phyloP scores from a whole-genome alignment of 2,329 filamentous ascomycete genomes.

The Thelonectria blattea region DNA sequence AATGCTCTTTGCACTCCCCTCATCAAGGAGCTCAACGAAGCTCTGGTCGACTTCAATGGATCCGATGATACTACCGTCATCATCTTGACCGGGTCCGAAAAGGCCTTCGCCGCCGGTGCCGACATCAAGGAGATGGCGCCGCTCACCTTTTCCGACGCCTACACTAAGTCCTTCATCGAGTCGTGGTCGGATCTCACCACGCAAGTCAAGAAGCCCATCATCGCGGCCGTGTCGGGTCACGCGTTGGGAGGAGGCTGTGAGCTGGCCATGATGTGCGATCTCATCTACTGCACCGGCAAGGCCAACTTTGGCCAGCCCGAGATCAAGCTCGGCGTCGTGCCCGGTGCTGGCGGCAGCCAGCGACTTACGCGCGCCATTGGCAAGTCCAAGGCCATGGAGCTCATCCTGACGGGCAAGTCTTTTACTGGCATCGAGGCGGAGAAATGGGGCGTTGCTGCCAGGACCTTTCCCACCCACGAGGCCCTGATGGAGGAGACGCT shows the following conservation, averaged over 20 bases:
- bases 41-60: slow-evolving; percentile 72
- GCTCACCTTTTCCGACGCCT: slow-evolving; percentile 86
- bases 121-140: slow-evolving; percentile 99
- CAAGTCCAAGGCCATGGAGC: slow-evolving; percentile 88
- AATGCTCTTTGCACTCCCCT: slow-evolving; percentile 93
- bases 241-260: slow-evolving; percentile 96
- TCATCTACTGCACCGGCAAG: slow-evolving; percentile 84
- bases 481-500: slow-evolving; percentile 82
- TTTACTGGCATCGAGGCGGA: slow-evolving; percentile 86
- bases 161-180: slow-evolving; percentile 91
- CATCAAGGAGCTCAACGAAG: slow-evolving; percentile 86
- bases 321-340: slow-evolving; percentile 92
- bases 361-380: slow-evolving; percentile 82
- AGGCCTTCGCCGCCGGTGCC: slow-evolving; percentile 92
- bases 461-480: slow-evolving; percentile 79
- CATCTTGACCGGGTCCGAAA: slow-evolving; percentile 85
- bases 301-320: slow-evolving; percentile 97
- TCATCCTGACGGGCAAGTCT: slow-evolving; percentile 84
- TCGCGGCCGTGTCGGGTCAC: slow-evolving; percentile 92
- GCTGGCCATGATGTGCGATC: slow-evolving; percentile 96
- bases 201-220: slow-evolving; percentile 88
- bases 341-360: slow-evolving; percentile 91
- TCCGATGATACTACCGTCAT: slow-evolving; percentile 76
- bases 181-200: slow-evolving; percentile 88
- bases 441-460: slow-evolving; percentile 88